These are phyloP conservation scores for Lobosporangium transversale DNA, from an alignment of 192 early-diverging fungal genomes.

Conservation along the genomic window DNA sequence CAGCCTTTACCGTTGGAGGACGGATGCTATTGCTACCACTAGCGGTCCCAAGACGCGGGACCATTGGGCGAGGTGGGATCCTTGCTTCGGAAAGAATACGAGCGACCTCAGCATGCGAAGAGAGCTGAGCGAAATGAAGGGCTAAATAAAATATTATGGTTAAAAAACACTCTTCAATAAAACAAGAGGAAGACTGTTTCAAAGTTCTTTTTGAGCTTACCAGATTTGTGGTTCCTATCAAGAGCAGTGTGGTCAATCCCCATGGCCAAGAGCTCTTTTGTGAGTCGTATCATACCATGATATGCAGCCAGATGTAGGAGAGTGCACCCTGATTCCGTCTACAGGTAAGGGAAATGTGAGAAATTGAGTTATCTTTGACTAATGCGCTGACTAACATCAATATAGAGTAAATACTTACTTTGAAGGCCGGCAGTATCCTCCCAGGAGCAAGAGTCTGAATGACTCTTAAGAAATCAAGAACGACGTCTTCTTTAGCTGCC, in stretches of 20 bases:
- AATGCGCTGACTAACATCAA: neutral
- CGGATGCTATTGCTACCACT: neutral
- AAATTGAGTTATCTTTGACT: neutral
- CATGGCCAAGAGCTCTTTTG: constrained; percentile 26
- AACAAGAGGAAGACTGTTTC: too few relatives aligned
- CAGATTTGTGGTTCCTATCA: constrained; percentile 39
- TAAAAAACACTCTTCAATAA: neutral
- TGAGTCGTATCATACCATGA: constrained; percentile 20
- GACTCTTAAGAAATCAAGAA: constrained; percentile 31
- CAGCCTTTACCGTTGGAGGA: constrained; percentile 10
- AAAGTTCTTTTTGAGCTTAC: constrained; percentile 4
- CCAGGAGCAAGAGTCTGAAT: constrained; percentile 41
- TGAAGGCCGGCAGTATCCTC: constrained; percentile 27
- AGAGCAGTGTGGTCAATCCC: constrained; percentile 42
- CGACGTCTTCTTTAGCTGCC: constrained; percentile 25
- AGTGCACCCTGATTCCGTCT: constrained; percentile 33
- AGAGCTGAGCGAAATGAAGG: constrained; percentile 15
- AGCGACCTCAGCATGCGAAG: constrained; percentile 2
- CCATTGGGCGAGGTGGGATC: constrained; percentile 37
- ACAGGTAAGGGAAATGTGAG: neutral
- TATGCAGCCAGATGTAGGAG: constrained; percentile 36
- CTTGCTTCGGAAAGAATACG: constrained; percentile 8
- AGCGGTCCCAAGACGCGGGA: constrained; percentile 7
- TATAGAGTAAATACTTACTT: constrained; percentile 10
- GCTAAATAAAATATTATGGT: neutral